Evolutionary conservation across 2,329 filamentous ascomycete genomes (phyloP), one percentile per base, ranked within the genome.

Genomic region (Colletotrichum eleusines): DNA sequence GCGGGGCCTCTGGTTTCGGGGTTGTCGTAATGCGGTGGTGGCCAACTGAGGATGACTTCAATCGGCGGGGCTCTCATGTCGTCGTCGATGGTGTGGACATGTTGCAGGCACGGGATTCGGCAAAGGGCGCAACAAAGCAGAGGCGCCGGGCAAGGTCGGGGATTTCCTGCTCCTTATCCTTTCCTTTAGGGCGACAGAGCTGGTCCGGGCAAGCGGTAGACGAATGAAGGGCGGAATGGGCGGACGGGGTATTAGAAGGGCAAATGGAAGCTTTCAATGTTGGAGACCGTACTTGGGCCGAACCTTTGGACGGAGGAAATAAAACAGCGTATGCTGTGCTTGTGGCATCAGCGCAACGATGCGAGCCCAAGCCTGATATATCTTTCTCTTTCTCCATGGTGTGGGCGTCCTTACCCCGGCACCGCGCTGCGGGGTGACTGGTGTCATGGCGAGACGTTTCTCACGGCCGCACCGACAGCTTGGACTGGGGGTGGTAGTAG

Each of bases 1-100:
- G 71, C 68, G 42, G 76, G 77, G 7, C 78, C 80, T 68, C 75
- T 75, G 12, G 75, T 76, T 60, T 77, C 75, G 18, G 79, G 80
- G 69, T 81, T 64, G 60, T 72, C 63, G 73, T 78, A 76, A 73
- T 80, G 78, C 16, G 78, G 75, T 57, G 71, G 60, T 54, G 80
- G 79, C 80, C 80, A 81, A 66, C 72, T 76, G 38, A 71, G 67
- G 33, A 76, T 54, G 48, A 75, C 72, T 54, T 73, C 72, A 11
- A 65, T 58, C 9, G 75, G 72, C 46, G 73, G 74, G 20, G 66
- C 66, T 66, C 59, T 74, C 74, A 76, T 76, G 26, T 63, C 63
- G 26, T 63, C 63, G 62, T 61, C 48, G 58, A 64, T 40, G 59
- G 57, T 44, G 54, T 63, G 40, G 48, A 72, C 67, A 71, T 66